Evolutionary conservation across 306 rosid genomes (phyloP), one percentile per base, ranked within the genome.

Genomic region (Sicyos edulis): DNA sequence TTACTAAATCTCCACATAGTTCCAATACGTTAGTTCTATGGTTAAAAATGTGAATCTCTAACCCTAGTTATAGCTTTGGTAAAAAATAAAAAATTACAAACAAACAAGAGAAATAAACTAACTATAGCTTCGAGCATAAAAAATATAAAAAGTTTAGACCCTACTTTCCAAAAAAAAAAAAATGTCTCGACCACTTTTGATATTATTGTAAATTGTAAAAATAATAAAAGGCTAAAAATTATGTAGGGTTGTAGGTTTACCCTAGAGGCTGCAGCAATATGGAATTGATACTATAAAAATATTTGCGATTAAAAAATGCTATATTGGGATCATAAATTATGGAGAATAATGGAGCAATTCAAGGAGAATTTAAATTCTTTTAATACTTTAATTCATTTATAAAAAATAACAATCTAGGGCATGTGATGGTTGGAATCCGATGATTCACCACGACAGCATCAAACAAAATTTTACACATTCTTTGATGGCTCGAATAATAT

Each of bases 391-490:
- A 10, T 40, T 64, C 0, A 45, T 45, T 64, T 9, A 37, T 54
- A 47, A 10, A 47, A 10, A n/a, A n/a, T n/a, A n/a, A 2, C 10
- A 4, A 8, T 79, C 63, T 65, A 76, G 68, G 40, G 82, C 85
- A 75, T 77, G 80, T 75, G 83, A 84, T 22, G 72, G 21, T 70
- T 75, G 86, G 96, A 85, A 88, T 86, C 88, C 92, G 64, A 91
- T 79, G 92, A 72, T n/a, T 65, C 54, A 83, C 73, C 79, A 63
- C 76, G 85, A 70, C 80, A 80, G 80, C 73, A 77, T 76, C 78
- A 81, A 81, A 85, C 59, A 80, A 80, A 64, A 81, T 72, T 75
- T 74, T 50, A 55, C 80, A 74, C 83, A 56, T 19, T 60, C 69
- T 83, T 85, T 84, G 37, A 80, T 72, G 82, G 76, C 47, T 67